Evolutionary conservation across 2,329 filamentous ascomycete genomes (phyloP).

Genomic region (Venturia oleaginea): DNA sequence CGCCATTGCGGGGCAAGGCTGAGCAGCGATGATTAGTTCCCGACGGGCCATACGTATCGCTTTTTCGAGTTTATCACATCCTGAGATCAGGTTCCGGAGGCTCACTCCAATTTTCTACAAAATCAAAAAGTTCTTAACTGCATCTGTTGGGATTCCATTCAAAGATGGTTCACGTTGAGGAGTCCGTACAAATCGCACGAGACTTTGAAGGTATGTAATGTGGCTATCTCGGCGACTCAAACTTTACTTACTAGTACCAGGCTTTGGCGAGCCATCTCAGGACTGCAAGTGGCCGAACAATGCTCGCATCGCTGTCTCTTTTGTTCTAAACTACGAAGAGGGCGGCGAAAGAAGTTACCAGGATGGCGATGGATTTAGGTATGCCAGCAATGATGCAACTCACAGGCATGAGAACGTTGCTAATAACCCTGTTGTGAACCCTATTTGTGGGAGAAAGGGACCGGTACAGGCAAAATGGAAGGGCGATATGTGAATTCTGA

Average conservation of each 20-base stretch:
- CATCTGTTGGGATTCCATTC: background rate
- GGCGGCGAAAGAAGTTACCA: constrained; percentile 26
- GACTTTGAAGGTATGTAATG: constrained; percentile 25
- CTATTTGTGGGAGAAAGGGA: constrained; percentile 28
- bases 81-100: background rate
- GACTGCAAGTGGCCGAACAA: constrained; percentile 28
- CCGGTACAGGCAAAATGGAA: constrained; percentile 27
- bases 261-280: constrained; percentile 17
- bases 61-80: background rate
- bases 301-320: constrained; percentile 30
- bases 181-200: constrained; percentile 28
- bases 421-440: constrained; percentile 20
- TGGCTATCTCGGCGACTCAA: background rate
- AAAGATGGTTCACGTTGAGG: constrained; percentile 24
- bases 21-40: background rate
- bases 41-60: background rate
- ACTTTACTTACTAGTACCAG: background rate
- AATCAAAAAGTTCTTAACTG: no score
- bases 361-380: constrained; percentile 24
- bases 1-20: background rate
- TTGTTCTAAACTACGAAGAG: constrained; percentile 32
- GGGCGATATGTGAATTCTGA: constrained; percentile 37
- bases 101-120: background rate
- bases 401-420: background rate
- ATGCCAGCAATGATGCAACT: background rate